Conservation (phyloP, 2,329 filamentous ascomycete species). For the Fusarium tjaetaba region DNA sequence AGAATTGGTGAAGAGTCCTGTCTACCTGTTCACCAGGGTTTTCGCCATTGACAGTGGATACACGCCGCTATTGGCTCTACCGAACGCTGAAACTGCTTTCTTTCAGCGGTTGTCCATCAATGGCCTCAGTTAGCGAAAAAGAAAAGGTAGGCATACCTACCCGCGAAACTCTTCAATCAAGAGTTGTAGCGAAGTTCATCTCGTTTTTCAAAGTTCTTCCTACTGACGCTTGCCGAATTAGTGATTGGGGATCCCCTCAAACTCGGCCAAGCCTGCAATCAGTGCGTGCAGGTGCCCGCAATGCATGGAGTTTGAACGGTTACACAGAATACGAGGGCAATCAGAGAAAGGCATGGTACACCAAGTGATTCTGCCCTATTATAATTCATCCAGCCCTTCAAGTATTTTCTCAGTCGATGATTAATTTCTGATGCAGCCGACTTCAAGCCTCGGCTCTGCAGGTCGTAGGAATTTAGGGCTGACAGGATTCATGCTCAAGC, state of each 20-base stretch:
- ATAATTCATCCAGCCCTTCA: no score
- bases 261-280: neutral
- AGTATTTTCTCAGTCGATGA: no score
- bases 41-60: neutral
- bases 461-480: neutral
- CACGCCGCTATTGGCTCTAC: neutral
- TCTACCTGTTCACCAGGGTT: no score
- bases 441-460: neutral
- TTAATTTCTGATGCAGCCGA: no score
- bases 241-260: neutral
- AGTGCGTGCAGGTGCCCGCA: no score
- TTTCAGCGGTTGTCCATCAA: no score
- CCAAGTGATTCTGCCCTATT: no score
- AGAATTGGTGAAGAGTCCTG: no score
- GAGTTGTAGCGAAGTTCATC: accelerated
- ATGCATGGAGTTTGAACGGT: neutral
- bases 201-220: accelerated
- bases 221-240: no score
- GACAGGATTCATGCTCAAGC: neutral
- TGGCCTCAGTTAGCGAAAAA: neutral
- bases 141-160: neutral
- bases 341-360: no score
- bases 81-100: neutral
- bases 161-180: no score
- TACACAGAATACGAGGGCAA: neutral